Evolutionary conservation across 192 early-diverging fungal species (phyloP).

Genomic region (Backusella macrospora): DNA sequence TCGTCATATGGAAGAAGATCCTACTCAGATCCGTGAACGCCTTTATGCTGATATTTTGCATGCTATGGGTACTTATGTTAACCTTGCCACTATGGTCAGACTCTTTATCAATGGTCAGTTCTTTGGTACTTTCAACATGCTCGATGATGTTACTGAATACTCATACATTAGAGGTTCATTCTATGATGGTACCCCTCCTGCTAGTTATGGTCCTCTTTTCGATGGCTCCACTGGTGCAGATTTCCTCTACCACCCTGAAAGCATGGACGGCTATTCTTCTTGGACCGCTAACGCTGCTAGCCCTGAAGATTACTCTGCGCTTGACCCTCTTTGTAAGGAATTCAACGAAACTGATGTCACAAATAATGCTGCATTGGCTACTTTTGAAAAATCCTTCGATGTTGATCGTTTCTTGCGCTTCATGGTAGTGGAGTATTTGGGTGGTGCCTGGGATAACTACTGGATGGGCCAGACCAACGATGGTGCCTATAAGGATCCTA

Average conservation of each 20-base stretch:
- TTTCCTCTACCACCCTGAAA: constrained; percentile 39
- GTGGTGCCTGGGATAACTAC: constrained; percentile 53
- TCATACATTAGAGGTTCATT: constrained; percentile 47
- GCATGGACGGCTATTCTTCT: constrained; percentile 30
- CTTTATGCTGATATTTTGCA: constrained; percentile 48
- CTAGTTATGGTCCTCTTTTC: constrained; percentile 43
- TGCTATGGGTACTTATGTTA: constrained; percentile 47
- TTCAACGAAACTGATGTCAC: constrained; percentile 36
- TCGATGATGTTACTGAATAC: constrained; percentile 49
- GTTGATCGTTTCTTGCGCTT: constrained; percentile 47
- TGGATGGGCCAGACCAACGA: constrained; percentile 50
- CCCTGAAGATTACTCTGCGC: constrained; percentile 30
- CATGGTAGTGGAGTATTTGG: constrained; percentile 53
- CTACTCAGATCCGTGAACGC: constrained; percentile 57
- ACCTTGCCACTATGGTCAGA: constrained; percentile 50
- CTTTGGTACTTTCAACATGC: constrained; percentile 52
- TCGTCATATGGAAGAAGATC: constrained; percentile 54
- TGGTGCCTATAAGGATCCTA: constrained; percentile 49
- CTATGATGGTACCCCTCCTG: constrained; percentile 38
- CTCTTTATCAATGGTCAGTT: constrained; percentile 49
- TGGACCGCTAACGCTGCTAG: constrained; percentile 33
- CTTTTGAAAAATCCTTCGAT: constrained; percentile 41
- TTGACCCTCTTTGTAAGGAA: constrained; percentile 38
- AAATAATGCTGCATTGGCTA: constrained; percentile 35
- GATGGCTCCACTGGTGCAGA: constrained; percentile 50